Percentiles rank a stretch among this genome's conserved stretches.
Evolutionary conservation across 441 rosid genomes (phyloP).

Genomic region (Pelargonium australe): DNA sequence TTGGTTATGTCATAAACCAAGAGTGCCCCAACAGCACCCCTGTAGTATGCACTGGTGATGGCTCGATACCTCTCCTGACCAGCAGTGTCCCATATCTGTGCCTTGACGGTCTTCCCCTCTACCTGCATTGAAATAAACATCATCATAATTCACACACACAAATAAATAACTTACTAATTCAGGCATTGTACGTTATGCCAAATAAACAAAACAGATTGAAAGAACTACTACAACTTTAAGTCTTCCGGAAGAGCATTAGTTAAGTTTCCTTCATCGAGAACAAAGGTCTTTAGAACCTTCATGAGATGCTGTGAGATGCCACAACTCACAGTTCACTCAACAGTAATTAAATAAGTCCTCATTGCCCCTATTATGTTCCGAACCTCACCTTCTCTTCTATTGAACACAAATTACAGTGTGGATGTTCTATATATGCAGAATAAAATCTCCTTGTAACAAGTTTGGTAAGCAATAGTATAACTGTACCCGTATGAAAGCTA

Average conservation of each 20-base stretch:
- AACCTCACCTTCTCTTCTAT: neutral
- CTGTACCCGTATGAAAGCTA: neutral
- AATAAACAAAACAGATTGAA: no score
- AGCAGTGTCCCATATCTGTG: conserved; percentile 1
- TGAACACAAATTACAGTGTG: no score
- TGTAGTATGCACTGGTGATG: neutral
- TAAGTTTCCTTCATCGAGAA: no score
- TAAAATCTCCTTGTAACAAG: neutral
- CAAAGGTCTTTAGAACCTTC: no score
- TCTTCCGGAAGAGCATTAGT: no score
- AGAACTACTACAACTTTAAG: no score
- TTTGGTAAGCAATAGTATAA: neutral
- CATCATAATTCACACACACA: neutral
- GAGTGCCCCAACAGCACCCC: conserved; percentile 2
- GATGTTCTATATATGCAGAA: neutral
- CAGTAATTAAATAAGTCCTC: no score
- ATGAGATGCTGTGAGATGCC: no score
- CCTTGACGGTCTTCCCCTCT: conserved; percentile 9
- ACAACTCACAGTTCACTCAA: no score
- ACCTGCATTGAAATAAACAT: neutral
- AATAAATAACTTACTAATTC: neutral
- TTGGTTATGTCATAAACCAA: conserved; percentile 4
- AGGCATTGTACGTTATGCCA: no score
- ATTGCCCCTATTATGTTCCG: neutral
- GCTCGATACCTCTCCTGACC: conserved; percentile 1